Base-by-base conservation (phyloP, 352 stramenopile species). In the Pythium rishiriense region DNA sequence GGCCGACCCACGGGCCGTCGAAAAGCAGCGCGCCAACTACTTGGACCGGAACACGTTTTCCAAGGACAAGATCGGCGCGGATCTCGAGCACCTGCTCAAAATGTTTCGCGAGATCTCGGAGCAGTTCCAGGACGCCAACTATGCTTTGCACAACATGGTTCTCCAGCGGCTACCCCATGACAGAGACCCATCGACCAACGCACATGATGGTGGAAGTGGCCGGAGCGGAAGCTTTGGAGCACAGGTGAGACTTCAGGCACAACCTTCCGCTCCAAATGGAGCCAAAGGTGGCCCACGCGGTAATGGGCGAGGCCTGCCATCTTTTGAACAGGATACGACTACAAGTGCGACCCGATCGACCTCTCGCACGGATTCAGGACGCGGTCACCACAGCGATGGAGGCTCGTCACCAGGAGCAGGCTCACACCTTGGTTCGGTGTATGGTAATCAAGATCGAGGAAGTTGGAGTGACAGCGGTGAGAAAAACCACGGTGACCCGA, bases 81-180 rank as follows among this genome's bases (percentile, higher is more conserved):
- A 91, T 22, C 59, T 93, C 19, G 66, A 79, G 62, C 69, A 84
- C 5, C 66, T 91, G 19, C 71, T 91, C 12, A 68, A 65, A 25
- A 86, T 88, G 58, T 90, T 91, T 60, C 78, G 78, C 42, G 70
- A 58, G 17, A 73, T 91, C 46, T 76, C 80, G 8, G 61, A 75
- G n/a, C 76, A 89, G n/a, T 82, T 88, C 24, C 59, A 81, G 9
- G 55, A 79, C 33, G 54, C 71, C 2, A 73, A 76, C 41, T 88
- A 88, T 62, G 66, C 53, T 0, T 58, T 89, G 2, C 57, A 82
- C 1, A 73, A 68, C 41, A 64, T 48, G 53, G 43, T 57, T 24
- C 59, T 72, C 12, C 52, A 74, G 33, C 57, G 64, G 57, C 9
- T 63, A 8, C 31, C 31, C 4, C 22, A 47, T 24, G 33, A 21